Base-by-base conservation (phyloP, 2,329 filamentous ascomycete species). In the Chaetomiaceae sp. region DNA sequence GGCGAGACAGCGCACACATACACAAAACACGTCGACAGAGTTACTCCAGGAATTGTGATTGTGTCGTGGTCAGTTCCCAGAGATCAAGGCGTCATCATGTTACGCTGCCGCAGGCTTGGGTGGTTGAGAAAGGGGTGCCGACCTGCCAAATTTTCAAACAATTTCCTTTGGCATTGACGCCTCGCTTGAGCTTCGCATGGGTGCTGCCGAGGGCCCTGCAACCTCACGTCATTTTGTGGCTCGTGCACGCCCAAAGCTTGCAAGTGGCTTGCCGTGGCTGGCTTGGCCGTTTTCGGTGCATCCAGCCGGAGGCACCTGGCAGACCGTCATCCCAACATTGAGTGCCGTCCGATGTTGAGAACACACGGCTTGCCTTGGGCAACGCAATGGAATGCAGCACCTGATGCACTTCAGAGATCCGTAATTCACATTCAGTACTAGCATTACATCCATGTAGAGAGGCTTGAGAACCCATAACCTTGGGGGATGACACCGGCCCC, bases 211-310 rank as follows among this genome's bases (percentile, higher is more conserved):
- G 43, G 19, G 36, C 47, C 53, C 40, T 51, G 47, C 36, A 22
- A 5, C 22, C 42, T 51, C 42, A 56, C 54, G 54, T 56, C 54
- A 56, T 56, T 29, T 11, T 42, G 27, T 19, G 37, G 47, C 19
- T 20, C 15, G 36, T 48, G 46, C 25, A 9, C 20, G n/a, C 12
- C 20, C 39, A 6, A 40, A 25, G 39, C 39, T 29, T 25, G n/a
- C 23, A 27, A 27, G 17, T 20, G 40, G 40, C 40, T 20, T 40
- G 37, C 25, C 15, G 25, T 43, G 40, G 27, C 27, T 19, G 42
- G 19, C 25, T 48, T 47, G 33, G 45, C 45, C 40, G 23, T n/a
- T n/a, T n/a, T n/a, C n/a, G n/a, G n/a, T n/a, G n/a, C n/a, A n/a
- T n/a, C n/a, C n/a, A n/a, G n/a, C n/a, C n/a, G n/a, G n/a, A n/a